Base-by-base conservation (phyloP, 2,329 filamentous ascomycete genomes). In the Onygenales sp. region DNA sequence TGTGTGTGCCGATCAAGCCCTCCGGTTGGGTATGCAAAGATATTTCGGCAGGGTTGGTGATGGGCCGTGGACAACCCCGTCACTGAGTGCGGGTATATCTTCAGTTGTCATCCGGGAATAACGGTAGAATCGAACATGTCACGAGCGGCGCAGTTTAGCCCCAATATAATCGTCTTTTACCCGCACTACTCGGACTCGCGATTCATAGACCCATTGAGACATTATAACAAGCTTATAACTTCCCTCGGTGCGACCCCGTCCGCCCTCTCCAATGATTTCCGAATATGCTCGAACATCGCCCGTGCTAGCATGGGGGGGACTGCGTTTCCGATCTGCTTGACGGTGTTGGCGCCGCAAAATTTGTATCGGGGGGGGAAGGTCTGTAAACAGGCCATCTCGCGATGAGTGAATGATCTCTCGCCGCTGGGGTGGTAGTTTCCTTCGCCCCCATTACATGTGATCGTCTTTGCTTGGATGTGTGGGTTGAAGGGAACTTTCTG, bases 281-380 rank as follows among this genome's bases (percentile, higher is more conserved):
- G 62, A 3, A 76, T 64, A 47, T 69, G 64, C 34, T 54, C 52
- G 50, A 72, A 70, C 4, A 78, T 49, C 5, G 65, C 67, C 51
- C 67, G 64, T 0, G 71, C 71, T 7, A 78, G 57, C 13, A 64
- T 54, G 6, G 87, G 81, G 0, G 88, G 86, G 13, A 92, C 88
- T 0, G 87, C 88, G 61, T 93, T 92, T 0, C 88, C 88, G 57
- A 92, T 87, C 64, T 90, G 86, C 57, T 74, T 78, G 58, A 78
- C 61, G 0, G 66, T 63, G 1, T 67, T 62, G 0, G 47, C 60
- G 0, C 68, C 69, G 0, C 69, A 56, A 61, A 92, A 91, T 0
- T 65, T 64, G 63, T 88, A 85, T 2, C 70, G 63, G 0, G 69
- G 55, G 0, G 86, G 85, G 51, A 93, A 93, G 0, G 83, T 84